These are phyloP conservation scores for Cutaneotrichosporon curvatum DNA, from an alignment of 1,284 basidiomycete species.

Conservation along the genomic window DNA sequence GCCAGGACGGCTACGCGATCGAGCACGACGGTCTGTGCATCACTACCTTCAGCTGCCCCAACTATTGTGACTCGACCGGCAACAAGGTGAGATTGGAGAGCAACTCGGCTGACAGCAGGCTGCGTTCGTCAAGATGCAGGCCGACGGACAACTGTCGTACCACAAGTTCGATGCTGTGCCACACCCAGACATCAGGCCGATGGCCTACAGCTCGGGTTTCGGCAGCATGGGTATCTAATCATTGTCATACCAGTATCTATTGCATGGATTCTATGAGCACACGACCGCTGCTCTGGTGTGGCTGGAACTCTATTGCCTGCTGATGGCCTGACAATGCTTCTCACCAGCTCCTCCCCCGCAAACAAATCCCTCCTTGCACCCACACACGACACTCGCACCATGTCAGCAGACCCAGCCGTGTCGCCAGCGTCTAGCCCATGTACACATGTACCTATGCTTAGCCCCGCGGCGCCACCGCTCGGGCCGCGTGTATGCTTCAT, in stretches of 20 bases:
- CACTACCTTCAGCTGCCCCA: constrained; percentile 47
- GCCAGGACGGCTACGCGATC: constrained; percentile 61
- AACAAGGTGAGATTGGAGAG: constrained; percentile 42
- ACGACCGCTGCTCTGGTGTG: too few relatives aligned
- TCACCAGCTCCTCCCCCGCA: too few relatives aligned
- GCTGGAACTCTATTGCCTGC: too few relatives aligned
- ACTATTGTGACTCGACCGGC: constrained; percentile 47
- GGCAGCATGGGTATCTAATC: constrained; percentile 25
- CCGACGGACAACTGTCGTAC: constrained; percentile 66
- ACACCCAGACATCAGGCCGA: constrained; percentile 83
- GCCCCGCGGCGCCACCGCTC: too few relatives aligned
- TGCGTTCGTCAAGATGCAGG: constrained; percentile 67
- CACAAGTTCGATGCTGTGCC: constrained; percentile 77
- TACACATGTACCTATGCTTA: too few relatives aligned
- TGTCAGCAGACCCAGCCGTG: too few relatives aligned
- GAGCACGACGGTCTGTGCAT: constrained; percentile 53
- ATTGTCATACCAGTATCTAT: neutral
- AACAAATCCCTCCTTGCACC: too few relatives aligned
- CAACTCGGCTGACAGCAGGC: constrained; percentile 22
- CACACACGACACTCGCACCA: too few relatives aligned
- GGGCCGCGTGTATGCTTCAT: too few relatives aligned
- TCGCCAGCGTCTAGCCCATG: too few relatives aligned
- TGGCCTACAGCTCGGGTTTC: constrained; percentile 65
- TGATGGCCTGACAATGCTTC: too few relatives aligned
- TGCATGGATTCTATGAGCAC: neutral